Evolutionary conservation across 345 rosid species (phyloP).

Genomic region (Aurinia saxatilis): DNA sequence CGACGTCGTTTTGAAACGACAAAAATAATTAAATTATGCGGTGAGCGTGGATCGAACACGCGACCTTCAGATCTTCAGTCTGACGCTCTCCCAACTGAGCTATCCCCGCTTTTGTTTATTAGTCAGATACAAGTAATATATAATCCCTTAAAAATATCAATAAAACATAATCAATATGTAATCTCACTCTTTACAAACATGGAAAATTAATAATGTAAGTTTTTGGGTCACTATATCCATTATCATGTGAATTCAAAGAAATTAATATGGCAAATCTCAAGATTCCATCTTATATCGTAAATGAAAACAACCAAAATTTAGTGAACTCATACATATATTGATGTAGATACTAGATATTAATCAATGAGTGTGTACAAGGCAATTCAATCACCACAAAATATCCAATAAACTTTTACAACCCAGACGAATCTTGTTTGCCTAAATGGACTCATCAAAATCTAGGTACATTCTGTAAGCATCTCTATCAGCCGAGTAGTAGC

Average conservation of each 20-base stretch:
- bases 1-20: background rate
- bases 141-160: too few species aligned
- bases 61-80: constrained; percentile 99
- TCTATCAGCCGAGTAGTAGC: constrained; percentile 66
- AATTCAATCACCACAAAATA: too few species aligned
- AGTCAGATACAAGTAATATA: too few species aligned
- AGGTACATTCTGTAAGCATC: constrained; percentile 76
- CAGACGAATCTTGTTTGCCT: background rate
- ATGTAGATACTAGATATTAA: background rate
- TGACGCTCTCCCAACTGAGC: constrained; percentile 94
- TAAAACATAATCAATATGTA: too few species aligned
- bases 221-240: too few species aligned
- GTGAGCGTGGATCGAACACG: constrained; percentile 97
- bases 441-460: constrained; percentile 37
- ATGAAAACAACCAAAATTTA: background rate
- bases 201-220: too few species aligned
- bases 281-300: background rate
- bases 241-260: too few species aligned
- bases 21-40: constrained; percentile 25
- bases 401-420: too few species aligned
- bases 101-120: constrained; percentile 45
- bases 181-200: too few species aligned
- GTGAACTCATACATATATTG: background rate
- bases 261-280: too few species aligned
- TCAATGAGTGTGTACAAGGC: constrained; percentile 5